phyloP scores from a whole-genome alignment of 306 rosid genomes.

The Begonia masoniana region DNA sequence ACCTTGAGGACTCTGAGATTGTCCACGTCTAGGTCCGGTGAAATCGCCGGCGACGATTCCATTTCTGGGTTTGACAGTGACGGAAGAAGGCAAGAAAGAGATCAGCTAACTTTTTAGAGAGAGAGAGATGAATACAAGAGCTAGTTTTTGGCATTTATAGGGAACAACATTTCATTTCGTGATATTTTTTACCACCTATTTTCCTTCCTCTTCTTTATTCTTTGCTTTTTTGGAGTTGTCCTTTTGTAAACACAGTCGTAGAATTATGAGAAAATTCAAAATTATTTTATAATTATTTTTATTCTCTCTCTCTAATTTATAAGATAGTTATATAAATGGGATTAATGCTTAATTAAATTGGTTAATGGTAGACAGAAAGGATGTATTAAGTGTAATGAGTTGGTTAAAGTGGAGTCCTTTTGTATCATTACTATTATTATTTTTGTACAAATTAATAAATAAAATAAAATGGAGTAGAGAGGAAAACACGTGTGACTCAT shows the following conservation, averaged over 20 bases:
- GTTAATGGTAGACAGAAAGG: slow-evolving; percentile 1
- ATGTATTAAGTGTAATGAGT: slow-evolving; percentile 18
- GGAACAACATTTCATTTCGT: background rate
- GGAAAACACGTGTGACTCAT: slow-evolving; percentile 21
- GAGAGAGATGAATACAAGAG: slow-evolving; percentile 11
- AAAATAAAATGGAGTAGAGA: slow-evolving; percentile 1
- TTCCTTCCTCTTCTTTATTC: slow-evolving; percentile 6
- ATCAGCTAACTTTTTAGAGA: background rate
- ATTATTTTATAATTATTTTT: too few species aligned
- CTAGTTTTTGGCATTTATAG: slow-evolving; percentile 24
- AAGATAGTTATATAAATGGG: background rate
- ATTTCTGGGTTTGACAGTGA: slow-evolving; percentile 7
- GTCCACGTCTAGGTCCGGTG: slow-evolving; percentile 39
- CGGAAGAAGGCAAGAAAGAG: slow-evolving; percentile 3
- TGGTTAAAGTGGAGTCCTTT: slow-evolving; percentile 14
- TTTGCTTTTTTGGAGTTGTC: background rate
- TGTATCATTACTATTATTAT: too few species aligned
- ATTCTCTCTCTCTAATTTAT: too few species aligned
- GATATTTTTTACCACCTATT: background rate
- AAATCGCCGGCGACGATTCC: slow-evolving; percentile 24
- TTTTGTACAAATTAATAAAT: background rate
- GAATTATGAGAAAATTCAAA: background rate
- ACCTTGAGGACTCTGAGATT: slow-evolving; percentile 49
- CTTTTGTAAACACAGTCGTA: too few species aligned
- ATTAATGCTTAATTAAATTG: background rate